Base-by-base conservation (phyloP, 106 monocot species). In the Dioscorea zingiberensis region DNA sequence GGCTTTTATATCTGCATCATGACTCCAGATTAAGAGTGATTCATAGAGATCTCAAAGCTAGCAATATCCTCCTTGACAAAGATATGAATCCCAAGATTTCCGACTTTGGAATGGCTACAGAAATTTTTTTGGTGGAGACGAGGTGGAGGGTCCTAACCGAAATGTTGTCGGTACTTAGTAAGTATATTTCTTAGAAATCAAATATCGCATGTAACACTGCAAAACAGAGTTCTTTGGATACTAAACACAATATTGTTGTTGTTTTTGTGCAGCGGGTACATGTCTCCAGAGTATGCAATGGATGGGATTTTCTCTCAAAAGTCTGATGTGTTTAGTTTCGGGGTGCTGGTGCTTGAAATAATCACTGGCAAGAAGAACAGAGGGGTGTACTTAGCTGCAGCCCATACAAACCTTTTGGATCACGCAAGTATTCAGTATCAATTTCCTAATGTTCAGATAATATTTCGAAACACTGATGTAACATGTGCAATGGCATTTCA, bases 251-350 rank as follows among this genome's bases (percentile, higher is more conserved):
- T 30, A 21, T 19, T n/a, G 4, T 38, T 38, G 0, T 38, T 12
- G 23, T 44, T 16, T 58, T 5, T 3, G 26, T 56, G 16, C 58
- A 73, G 73, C 23, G 73, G 73, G 47, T 73, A 73, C 18, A 73
- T 73, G 73, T 58, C 73, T 44, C 64, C 65, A 18, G 73, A 73
- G 47, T 73, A 73, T 27, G 73, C 73, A 19, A 65, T 65, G 47
- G 54, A 65, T 8, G 73, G 73, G 16, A 25, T 73, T 3, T 65
- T 73, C 23, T 73, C 73, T 11, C 13, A 57, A n/a, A 73, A 73
- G 12, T 73, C 73, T 15, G 73, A 73, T 28, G 44, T 73, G 0
- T 73, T 73, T 47, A 73, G 73, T 44, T 73, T 73, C 21, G 73
- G 73, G 14, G 64, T 73, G 4, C 13, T 73, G 3, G 11, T 58